phyloP scores from a whole-genome alignment of 768 basidiomycete species.

The Paxillus ammoniavirescens region DNA sequence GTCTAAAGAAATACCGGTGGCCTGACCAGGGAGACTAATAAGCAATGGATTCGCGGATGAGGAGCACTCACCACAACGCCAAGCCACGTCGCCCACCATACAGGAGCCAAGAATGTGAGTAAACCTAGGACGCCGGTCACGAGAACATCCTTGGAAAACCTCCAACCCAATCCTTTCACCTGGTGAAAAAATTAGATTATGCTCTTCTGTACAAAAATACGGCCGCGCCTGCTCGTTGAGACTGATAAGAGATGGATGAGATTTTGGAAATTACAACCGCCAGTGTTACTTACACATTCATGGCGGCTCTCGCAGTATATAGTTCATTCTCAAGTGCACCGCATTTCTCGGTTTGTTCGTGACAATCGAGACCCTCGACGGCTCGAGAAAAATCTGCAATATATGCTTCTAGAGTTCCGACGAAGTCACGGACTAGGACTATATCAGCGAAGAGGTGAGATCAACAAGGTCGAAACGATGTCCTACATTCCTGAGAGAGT shows the following conservation, averaged over 20 bases:
- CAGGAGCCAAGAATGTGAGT: conserved; percentile 13
- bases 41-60: too few relatives aligned
- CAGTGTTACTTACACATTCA: conserved; percentile 14
- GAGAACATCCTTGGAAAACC: conserved; percentile 9
- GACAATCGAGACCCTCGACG: conserved; percentile 6
- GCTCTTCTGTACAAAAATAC: background rate
- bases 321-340: background rate
- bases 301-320: background rate
- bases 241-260: conserved; percentile 8
- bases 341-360: conserved; percentile 7
- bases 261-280: background rate
- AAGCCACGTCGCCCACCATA: conserved; percentile 2
- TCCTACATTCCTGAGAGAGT: conserved; percentile 16
- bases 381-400: conserved; percentile 10
- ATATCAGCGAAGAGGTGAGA: background rate
- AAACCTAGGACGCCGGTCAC: conserved; percentile 13
- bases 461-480: background rate
- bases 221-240: conserved; percentile 12
- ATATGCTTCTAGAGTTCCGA: conserved; percentile 12
- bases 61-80: too few relatives aligned
- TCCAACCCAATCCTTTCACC: conserved; percentile 19
- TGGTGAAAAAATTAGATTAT: conserved; percentile 4
- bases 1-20: too few relatives aligned
- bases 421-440: conserved; percentile 13
- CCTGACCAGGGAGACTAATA: too few relatives aligned